Evolutionary conservation across 805 yeast genomes (phyloP).

Genomic region (Kurtzmaniella fragi): DNA sequence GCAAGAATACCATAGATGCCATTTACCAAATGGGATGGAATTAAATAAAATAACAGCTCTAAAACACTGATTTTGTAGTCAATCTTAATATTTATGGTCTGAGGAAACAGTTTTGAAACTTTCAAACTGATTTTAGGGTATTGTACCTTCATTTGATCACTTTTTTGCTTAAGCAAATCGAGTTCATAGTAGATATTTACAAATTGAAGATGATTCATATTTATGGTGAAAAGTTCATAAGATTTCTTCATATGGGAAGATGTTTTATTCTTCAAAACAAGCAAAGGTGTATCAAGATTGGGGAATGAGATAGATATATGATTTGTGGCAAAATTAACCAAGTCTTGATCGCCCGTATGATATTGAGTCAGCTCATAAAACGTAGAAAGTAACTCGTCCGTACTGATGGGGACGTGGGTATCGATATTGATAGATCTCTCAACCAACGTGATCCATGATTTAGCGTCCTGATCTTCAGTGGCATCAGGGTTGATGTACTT

Average conservation of each 20-base stretch:
- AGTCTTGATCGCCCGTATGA: background rate
- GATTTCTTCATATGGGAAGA: slow-evolving; percentile 7
- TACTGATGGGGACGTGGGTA: background rate
- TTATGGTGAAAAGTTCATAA: slow-evolving; percentile 9
- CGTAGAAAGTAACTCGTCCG: background rate
- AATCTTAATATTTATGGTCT: background rate
- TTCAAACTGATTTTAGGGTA: slow-evolving; percentile 5
- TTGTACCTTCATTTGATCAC: slow-evolving; percentile 3
- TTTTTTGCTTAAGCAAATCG: slow-evolving; percentile 9
- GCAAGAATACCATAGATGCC: background rate
- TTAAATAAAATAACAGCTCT: slow-evolving; percentile 1
- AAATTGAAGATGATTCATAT: slow-evolving; percentile 5
- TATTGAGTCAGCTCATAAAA: background rate
- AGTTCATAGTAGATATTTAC: slow-evolving; percentile 9
- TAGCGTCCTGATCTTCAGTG: slow-evolving; percentile 1
- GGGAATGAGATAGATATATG: slow-evolving; percentile 3
- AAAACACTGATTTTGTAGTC: slow-evolving; percentile 2
- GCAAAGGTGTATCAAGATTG: slow-evolving; percentile 2
- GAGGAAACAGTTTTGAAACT: background rate
- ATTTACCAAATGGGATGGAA: background rate
- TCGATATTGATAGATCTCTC: background rate
- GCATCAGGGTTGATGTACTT: background rate
- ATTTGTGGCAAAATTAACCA: background rate
- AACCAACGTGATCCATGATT: background rate
- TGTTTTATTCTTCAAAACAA: slow-evolving; percentile 7